phyloP scores from a whole-genome alignment of 2,329 filamentous ascomycete genomes.

The Apiospora phragmitis region DNA sequence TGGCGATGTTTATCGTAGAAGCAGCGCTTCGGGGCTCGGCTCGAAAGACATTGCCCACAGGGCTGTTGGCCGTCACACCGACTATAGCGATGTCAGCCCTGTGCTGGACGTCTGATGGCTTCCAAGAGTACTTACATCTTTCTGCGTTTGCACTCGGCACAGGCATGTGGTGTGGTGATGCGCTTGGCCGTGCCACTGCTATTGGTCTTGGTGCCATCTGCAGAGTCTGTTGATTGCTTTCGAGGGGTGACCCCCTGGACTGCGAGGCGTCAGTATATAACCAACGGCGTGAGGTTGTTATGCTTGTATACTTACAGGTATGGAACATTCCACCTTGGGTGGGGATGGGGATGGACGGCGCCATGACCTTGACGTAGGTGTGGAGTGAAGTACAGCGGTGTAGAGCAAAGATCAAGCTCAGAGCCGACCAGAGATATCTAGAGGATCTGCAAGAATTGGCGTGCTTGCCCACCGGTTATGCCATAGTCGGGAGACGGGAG shows the following conservation, averaged over 20 bases:
- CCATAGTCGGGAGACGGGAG: background rate
- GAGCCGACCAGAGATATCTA: slow-evolving; percentile 12
- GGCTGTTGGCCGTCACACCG: slow-evolving; percentile 81
- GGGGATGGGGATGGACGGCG: slow-evolving; percentile 47
- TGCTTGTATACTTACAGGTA: slow-evolving; percentile 36
- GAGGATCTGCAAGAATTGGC: background rate
- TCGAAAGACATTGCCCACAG: slow-evolving; percentile 80
- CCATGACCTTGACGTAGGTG: slow-evolving; percentile 31
- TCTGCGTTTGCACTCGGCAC: slow-evolving; percentile 64
- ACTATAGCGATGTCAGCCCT: slow-evolving; percentile 34
- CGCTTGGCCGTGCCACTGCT: slow-evolving; percentile 32
- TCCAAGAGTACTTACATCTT: slow-evolving; percentile 59
- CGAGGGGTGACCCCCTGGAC: slow-evolving; percentile 54
- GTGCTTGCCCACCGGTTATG: background rate
- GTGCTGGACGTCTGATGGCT: slow-evolving; percentile 11
- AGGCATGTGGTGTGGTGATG: slow-evolving; percentile 40
- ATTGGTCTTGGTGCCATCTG: slow-evolving; percentile 32
- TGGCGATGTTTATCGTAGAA: slow-evolving; percentile 81
- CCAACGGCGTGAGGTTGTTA: background rate
- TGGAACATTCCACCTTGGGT: slow-evolving; percentile 55
- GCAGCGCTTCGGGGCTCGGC: slow-evolving; percentile 76
- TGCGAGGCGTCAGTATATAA: slow-evolving; percentile 14
- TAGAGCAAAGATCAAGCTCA: background rate
- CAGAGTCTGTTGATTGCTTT: slow-evolving; percentile 46
- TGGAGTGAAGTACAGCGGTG: background rate